Evolutionary conservation across 2,329 filamentous ascomycete genomes (phyloP).

Genomic region (Aspergillus calidoustus): DNA sequence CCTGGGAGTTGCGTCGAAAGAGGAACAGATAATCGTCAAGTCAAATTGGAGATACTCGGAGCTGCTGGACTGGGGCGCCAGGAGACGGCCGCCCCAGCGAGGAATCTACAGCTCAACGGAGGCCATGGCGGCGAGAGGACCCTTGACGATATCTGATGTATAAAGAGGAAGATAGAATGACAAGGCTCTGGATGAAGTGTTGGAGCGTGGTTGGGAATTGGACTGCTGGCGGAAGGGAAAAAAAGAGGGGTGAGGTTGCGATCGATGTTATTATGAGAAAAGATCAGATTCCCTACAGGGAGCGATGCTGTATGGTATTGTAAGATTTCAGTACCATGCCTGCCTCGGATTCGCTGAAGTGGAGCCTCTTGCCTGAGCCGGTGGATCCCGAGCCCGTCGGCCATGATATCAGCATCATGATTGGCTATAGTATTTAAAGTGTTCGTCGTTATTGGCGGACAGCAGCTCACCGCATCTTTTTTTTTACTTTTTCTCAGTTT

Average conservation of each 20-base stretch:
- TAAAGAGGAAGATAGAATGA: conserved; percentile 24
- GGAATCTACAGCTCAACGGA: conserved; percentile 90
- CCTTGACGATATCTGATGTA: conserved; percentile 70
- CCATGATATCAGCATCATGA: conserved; percentile 19
- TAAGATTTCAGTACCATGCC: conserved; percentile 13
- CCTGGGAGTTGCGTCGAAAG: conserved; percentile 50
- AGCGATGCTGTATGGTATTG: conserved; percentile 19
- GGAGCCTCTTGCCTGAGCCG: conserved; percentile 34
- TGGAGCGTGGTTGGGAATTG: conserved; percentile 8
- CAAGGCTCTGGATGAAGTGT: conserved; percentile 17
- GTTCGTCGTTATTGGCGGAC: conserved; percentile 31
- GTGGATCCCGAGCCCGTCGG: conserved; percentile 28
- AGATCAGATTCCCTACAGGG: conserved; percentile 23
- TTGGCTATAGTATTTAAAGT: conserved; percentile 28
- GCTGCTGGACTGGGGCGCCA: conserved; percentile 83
- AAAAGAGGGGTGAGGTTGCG: conserved; percentile 26
- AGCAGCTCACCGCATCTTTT: conserved; percentile 41
- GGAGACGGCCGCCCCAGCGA: conserved; percentile 70
- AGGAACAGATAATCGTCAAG: conserved; percentile 59
- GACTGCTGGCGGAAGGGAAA: conserved; percentile 22
- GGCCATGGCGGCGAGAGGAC: conserved; percentile 69
- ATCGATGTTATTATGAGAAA: conserved; percentile 24
- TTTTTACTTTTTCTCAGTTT: conserved; percentile 18
- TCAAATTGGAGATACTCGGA: conserved; percentile 67
- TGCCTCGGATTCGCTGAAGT: conserved; percentile 24